phyloP scores from a whole-genome alignment of 371 early-diverging fungal genomes.

The Zopfochytrium polystomum region DNA sequence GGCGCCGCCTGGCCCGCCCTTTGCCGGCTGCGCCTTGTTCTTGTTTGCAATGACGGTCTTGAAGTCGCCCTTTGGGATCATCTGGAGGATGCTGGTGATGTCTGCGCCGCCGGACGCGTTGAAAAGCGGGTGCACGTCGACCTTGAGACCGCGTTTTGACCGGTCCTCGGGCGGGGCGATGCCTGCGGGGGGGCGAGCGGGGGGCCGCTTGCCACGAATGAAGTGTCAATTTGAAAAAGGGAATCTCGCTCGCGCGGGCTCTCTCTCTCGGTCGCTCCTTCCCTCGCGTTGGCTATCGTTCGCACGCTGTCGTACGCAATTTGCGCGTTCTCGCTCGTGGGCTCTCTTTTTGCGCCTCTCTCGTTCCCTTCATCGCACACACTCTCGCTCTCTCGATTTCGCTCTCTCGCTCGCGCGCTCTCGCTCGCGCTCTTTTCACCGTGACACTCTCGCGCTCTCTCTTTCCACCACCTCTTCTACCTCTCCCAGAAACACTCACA shows the following conservation, averaged over 20 bases:
- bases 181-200: neutral
- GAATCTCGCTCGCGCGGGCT: neutral
- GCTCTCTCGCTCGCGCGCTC: no score
- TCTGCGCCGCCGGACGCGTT: slow-evolving; percentile 18
- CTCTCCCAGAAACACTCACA: no score
- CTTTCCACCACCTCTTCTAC: no score
- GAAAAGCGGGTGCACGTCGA: slow-evolving; percentile 34
- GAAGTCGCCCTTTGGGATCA: slow-evolving; percentile 38
- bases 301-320: neutral
- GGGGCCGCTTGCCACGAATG: neutral
- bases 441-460: no score
- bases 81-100: slow-evolving; percentile 8
- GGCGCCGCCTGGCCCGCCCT: neutral
- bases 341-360: no score
- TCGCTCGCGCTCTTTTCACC: no score
- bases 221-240: neutral
- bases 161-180: slow-evolving; percentile 3
- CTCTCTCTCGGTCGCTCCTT: neutral
- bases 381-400: no score
- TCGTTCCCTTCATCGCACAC: no score
- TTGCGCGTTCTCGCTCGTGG: slow-evolving; percentile 2
- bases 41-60: slow-evolving; percentile 57
- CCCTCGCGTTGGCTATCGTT: neutral
- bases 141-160: slow-evolving; percentile 18
- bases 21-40: slow-evolving; percentile 27